A percentile compares a stretch with the other conserved stretches of the same genome.
phyloP scores from a whole-genome alignment of 305 asterid species.

The Fraxinus platypoda region DNA sequence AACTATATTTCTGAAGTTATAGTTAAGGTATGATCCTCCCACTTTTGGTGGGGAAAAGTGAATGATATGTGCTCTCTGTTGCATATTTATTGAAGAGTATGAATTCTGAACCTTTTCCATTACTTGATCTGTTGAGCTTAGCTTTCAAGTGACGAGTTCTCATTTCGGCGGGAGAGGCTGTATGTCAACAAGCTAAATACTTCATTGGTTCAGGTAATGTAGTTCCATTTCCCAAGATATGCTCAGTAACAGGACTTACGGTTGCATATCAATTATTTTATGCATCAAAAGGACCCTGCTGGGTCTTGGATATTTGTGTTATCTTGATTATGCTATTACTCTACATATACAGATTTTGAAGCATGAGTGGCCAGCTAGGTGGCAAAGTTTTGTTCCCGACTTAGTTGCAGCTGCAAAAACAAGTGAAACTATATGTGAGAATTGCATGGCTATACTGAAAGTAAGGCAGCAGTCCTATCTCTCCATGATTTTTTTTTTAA shows the following conservation, averaged over 20 bases:
- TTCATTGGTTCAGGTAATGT: constrained; percentile 86
- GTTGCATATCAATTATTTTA: constrained; percentile 6
- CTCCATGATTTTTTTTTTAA: neutral
- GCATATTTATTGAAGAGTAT: neutral
- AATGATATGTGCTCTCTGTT: neutral
- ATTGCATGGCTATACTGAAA: constrained; percentile 96
- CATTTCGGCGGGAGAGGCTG: constrained; percentile 87
- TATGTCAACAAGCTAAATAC: constrained; percentile 85
- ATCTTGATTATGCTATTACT: constrained; percentile 12
- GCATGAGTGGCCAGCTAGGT: constrained; percentile 97
- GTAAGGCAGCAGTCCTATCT: constrained; percentile 32
- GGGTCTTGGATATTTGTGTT: constrained; percentile 5
- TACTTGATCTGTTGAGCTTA: constrained; percentile 23
- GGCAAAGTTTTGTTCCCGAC: constrained; percentile 95
- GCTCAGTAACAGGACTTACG: neutral
- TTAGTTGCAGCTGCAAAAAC: constrained; percentile 96
- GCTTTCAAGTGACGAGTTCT: constrained; percentile 90
- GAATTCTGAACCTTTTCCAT: constrained; percentile 18
- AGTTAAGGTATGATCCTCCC: constrained; percentile 63
- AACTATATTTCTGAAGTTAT: constrained; percentile 97
- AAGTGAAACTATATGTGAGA: constrained; percentile 92
- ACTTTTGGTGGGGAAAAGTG: neutral
- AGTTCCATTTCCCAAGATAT: constrained; percentile 5
- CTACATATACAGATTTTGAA: constrained; percentile 68
- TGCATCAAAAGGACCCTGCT: neutral